These are phyloP conservation scores for Helenozyma baotianmanensis DNA, from an alignment of 805 yeast genomes.

Conservation along the genomic window DNA sequence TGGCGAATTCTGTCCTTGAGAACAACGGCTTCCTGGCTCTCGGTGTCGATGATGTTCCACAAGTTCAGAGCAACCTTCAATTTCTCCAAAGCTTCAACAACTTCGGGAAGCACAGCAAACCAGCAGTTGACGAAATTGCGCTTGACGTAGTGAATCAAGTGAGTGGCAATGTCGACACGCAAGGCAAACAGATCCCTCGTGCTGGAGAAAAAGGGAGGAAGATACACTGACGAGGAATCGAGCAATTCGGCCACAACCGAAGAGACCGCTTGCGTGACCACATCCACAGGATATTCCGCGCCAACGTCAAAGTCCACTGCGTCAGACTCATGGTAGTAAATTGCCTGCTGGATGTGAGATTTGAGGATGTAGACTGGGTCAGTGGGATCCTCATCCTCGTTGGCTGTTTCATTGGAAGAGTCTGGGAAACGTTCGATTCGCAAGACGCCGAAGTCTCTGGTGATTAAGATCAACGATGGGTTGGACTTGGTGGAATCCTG, in stretches of 20 bases:
- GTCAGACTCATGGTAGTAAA: constrained; percentile 53
- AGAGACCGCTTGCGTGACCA: constrained; percentile 35
- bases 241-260: constrained; percentile 54
- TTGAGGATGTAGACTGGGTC: constrained; percentile 42
- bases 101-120: constrained; percentile 32
- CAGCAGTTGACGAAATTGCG: constrained; percentile 42
- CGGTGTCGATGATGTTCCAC: constrained; percentile 24
- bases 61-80: constrained; percentile 43
- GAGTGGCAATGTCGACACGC: constrained; percentile 42
- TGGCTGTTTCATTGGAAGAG: constrained; percentile 5
- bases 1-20: constrained; percentile 11
- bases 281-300: constrained; percentile 20
- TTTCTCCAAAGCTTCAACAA: constrained; percentile 31
- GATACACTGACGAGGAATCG: constrained; percentile 49
- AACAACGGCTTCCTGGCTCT: constrained; percentile 4
- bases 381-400: constrained; percentile 17
- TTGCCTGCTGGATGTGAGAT: constrained; percentile 80
- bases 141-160: constrained; percentile 42
- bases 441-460: constrained; percentile 58
- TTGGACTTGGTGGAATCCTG: constrained; percentile 25
- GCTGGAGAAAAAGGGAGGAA: constrained; percentile 51
- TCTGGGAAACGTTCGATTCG: constrained; percentile 47
- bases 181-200: constrained; percentile 47
- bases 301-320: constrained; percentile 48
- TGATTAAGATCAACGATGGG: constrained; percentile 44